These are phyloP conservation scores for Clonostachys byssicola DNA, from an alignment of 2,329 filamentous ascomycete genomes.

Conservation along the genomic window DNA sequence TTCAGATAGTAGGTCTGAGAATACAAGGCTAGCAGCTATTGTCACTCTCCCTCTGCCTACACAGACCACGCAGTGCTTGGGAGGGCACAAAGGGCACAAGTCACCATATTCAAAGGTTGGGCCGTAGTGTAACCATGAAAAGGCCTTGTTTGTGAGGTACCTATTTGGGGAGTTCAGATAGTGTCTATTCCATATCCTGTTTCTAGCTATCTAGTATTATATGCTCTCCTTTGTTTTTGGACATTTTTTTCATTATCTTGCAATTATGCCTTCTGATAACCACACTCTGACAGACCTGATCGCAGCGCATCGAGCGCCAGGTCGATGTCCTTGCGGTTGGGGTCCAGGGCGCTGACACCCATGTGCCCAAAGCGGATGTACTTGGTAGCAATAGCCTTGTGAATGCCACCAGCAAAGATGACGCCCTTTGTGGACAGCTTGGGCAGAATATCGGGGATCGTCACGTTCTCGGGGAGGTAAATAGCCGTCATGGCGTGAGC, in stretches of 20 bases:
- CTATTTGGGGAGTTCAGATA: too few species aligned
- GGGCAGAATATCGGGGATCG: slow-evolving; percentile 78
- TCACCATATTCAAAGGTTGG: too few species aligned
- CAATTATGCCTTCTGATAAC: slow-evolving; percentile 44
- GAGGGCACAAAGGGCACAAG: too few species aligned
- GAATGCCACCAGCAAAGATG: slow-evolving; percentile 90
- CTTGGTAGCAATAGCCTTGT: slow-evolving; percentile 90
- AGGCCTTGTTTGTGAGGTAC: too few species aligned
- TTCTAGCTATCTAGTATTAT: not conserved
- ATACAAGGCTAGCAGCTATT: too few species aligned
- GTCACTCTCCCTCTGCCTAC: too few species aligned
- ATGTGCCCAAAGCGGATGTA: slow-evolving; percentile 98
- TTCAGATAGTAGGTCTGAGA: too few species aligned
- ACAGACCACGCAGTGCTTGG: too few species aligned
- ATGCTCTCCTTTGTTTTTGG: not conserved
- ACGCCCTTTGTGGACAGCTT: slow-evolving; percentile 83
- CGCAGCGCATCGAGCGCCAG: slow-evolving; percentile 77
- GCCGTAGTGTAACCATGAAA: too few species aligned
- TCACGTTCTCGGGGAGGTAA: slow-evolving; percentile 82
- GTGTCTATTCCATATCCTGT: too few species aligned
- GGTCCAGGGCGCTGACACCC: slow-evolving; percentile 84
- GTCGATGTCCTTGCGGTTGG: slow-evolving; percentile 75
- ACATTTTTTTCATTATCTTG: not conserved
- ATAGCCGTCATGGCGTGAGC: slow-evolving; percentile 98
- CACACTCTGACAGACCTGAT: slow-evolving; percentile 69